Conservation (phyloP, 1,139 yeast genomes). For the Spencermartinsiella ligniputridi region DNA sequence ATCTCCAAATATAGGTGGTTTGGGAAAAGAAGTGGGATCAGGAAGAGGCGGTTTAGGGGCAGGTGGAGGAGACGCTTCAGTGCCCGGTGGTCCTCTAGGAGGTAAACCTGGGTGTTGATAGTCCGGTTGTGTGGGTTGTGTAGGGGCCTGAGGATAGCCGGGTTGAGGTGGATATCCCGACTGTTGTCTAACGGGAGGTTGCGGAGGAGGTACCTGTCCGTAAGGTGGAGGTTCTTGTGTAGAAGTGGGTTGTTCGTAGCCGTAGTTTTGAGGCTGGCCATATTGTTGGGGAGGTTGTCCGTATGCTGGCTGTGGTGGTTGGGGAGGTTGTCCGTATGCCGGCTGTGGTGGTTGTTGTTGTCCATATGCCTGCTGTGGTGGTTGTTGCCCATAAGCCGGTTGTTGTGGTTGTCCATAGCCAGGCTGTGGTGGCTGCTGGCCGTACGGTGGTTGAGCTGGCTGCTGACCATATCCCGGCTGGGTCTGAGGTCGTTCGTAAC, state of each 20-base stretch:
- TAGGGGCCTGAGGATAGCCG: conserved; percentile 6
- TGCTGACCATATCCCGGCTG: conserved; percentile 3
- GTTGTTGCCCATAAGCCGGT: conserved; percentile 11
- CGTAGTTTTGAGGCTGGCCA: neutral
- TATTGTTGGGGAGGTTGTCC: neutral
- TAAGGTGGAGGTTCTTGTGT: neutral
- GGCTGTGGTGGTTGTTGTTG: conserved; percentile 16
- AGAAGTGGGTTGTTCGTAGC: neutral
- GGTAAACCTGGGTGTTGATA: no score
- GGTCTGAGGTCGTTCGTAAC: neutral
- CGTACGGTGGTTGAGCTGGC: conserved; percentile 11
- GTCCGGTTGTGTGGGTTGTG: conserved; percentile 12
- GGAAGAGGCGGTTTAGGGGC: conserved; percentile 13
- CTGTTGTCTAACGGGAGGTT: neutral
- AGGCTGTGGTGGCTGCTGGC: conserved; percentile 12
- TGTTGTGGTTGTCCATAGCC: conserved; percentile 13
- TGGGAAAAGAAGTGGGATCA: conserved; percentile 26
- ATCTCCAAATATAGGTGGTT: conserved; percentile 16
- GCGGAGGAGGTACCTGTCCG: neutral
- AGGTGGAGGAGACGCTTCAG: conserved; percentile 5
- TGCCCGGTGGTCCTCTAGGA: neutral
- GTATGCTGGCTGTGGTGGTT: neutral
- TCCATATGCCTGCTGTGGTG: conserved; percentile 9
- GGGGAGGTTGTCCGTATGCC: conserved; percentile 6
- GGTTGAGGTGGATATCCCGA: neutral